Evolutionary conservation across 768 basidiomycete species (phyloP).

Genomic region (Cytidiella melzeri): DNA sequence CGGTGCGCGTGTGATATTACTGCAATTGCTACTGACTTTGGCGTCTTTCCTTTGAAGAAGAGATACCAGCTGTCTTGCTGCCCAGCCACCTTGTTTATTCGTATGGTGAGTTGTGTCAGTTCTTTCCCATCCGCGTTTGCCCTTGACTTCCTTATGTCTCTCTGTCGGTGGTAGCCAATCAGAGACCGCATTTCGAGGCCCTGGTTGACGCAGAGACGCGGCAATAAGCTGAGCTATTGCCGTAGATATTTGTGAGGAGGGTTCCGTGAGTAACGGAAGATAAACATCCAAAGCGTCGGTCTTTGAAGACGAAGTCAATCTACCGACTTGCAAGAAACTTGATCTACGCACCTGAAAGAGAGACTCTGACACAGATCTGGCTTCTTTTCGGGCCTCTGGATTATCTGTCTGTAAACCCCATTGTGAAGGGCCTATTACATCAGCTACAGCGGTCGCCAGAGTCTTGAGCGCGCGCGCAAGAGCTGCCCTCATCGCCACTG

Average conservation of each 20-base stretch:
- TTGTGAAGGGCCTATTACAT: constrained; percentile 61
- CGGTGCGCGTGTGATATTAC: not conserved
- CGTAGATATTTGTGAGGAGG: constrained; percentile 35
- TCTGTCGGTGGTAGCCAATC: constrained; percentile 62
- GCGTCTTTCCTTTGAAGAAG: constrained; percentile 45
- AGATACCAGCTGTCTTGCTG: constrained; percentile 41
- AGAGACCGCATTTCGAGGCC: constrained; percentile 44
- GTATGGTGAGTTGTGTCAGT: constrained; percentile 36
- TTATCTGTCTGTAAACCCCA: constrained; percentile 54
- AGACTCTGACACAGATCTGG: constrained; percentile 50
- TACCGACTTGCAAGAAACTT: not conserved
- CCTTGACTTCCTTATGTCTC: constrained; percentile 46
- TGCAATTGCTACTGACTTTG: constrained; percentile 36
- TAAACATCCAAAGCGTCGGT: constrained; percentile 58
- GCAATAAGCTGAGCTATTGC: constrained; percentile 58
- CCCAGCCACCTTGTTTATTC: constrained; percentile 51
- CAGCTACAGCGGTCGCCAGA: constrained; percentile 53
- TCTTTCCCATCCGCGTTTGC: constrained; percentile 73
- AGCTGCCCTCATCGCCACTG: constrained; percentile 42
- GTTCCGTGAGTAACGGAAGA: constrained; percentile 53
- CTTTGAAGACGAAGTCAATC: constrained; percentile 25
- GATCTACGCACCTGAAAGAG: constrained; percentile 51
- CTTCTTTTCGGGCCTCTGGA: constrained; percentile 38
- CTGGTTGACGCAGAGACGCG: constrained; percentile 40
- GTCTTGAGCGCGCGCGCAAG: constrained; percentile 60